A percentile compares a stretch with the other conserved stretches of the same genome.
Evolutionary conservation across 1,139 yeast species (phyloP).

Genomic region (Hanseniaspora sp.): DNA sequence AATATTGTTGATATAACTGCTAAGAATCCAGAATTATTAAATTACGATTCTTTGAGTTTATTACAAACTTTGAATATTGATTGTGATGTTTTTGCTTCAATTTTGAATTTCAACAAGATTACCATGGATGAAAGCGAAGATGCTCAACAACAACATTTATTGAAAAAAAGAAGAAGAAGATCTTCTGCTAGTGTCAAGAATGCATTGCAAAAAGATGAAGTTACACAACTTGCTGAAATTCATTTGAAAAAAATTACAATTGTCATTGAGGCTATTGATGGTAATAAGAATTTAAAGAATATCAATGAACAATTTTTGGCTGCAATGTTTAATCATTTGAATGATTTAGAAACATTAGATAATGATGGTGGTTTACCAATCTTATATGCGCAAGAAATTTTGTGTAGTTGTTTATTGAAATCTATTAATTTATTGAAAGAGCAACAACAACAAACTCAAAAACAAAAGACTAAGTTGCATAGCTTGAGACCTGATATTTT

Average conservation of each 20-base stretch:
- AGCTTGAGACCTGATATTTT: conserved; percentile 77
- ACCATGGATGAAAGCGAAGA: conserved; percentile 27
- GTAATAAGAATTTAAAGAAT: conserved; percentile 32
- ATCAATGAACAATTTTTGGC: conserved; percentile 42
- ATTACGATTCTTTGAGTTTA: conserved; percentile 45
- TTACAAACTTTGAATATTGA: conserved; percentile 41
- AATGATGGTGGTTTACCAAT: conserved; percentile 87
- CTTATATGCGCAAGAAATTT: conserved; percentile 76
- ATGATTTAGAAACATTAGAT: conserved; percentile 80
- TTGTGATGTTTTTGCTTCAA: conserved; percentile 37
- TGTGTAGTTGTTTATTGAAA: conserved; percentile 76
- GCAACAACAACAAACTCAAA: conserved; percentile 13
- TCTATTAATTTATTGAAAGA: conserved; percentile 47
- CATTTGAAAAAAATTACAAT: conserved; percentile 72
- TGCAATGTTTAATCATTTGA: conserved; percentile 57
- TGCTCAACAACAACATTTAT: conserved; percentile 39
- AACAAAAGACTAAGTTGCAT: conserved; percentile 42
- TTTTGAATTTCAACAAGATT: conserved; percentile 42
- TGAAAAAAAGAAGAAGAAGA: conserved; percentile 61
- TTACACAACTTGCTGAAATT: conserved; percentile 60
- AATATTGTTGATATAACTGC: conserved; percentile 48
- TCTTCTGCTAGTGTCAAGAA: conserved; percentile 66
- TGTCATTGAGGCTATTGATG: conserved; percentile 68
- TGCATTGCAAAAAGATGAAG: conserved; percentile 60
- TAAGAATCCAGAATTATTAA: conserved; percentile 23